Conservation (phyloP, 169 alveolate genomes). For the Perkinsus chesapeaki region DNA sequence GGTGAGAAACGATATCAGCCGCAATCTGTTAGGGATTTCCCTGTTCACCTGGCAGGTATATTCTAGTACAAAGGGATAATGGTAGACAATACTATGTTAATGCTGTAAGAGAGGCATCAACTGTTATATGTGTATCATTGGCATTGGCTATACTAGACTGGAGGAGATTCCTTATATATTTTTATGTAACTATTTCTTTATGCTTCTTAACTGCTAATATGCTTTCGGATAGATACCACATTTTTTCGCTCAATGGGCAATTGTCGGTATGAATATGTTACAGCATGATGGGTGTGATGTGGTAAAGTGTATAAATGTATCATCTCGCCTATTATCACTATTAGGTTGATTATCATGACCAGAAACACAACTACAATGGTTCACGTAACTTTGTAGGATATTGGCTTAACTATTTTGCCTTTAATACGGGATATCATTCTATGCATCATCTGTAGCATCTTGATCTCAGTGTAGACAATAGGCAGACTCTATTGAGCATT, state of each 20-base stretch:
- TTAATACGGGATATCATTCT: background rate
- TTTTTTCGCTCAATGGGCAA: background rate
- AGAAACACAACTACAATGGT: background rate
- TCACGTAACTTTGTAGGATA: background rate
- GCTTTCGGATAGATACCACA: background rate
- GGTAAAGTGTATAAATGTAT: too few species aligned
- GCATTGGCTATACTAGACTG: background rate
- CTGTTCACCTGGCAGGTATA: background rate
- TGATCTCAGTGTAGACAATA: too few species aligned
- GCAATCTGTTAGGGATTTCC: too few species aligned
- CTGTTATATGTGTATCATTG: background rate
- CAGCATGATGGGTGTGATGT: background rate
- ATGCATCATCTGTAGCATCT: background rate
- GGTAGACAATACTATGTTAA: background rate
- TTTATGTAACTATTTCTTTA: background rate
- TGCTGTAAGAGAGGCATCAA: background rate
- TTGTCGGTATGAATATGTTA: background rate
- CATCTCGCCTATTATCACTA: background rate
- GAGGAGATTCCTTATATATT: background rate
- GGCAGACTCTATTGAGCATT: background rate
- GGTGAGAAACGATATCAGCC: background rate
- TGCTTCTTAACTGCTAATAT: too few species aligned
- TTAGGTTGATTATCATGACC: background rate
- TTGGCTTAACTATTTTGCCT: background rate
- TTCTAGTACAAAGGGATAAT: background rate